Evolutionary conservation across 768 basidiomycete genomes (phyloP), one percentile per base, ranked within the genome.

Genomic region (Mycena metata): DNA sequence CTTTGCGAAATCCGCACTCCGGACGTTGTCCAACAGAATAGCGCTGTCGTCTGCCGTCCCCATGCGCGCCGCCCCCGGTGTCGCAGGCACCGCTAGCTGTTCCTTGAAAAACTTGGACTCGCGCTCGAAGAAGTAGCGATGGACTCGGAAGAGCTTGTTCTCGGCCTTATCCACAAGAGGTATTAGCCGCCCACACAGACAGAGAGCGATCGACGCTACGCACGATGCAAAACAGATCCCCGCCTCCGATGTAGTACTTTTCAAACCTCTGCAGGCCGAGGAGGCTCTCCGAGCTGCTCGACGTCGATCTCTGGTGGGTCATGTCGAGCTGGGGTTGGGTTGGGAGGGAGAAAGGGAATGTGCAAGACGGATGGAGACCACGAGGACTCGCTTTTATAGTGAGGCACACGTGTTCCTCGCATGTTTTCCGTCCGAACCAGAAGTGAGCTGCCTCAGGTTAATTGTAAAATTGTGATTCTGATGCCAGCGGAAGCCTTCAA

Each of bases 111-210:
- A 79, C 0, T 76, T 66, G 0, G 88, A 89, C 26, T 90, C 88
- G 1, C 88, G 74, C 2, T 79, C 79, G 55, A 90, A 88, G 36
- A 89, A 88, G 33, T 84, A 86, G 1, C 84, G 81, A 55, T 89
- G 88, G 0, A 90, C 78, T 0, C 84, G 80, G 67, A 87, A 89
- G 1, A 87, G 69, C 9, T 78, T 78, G 57, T 84, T 83, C 61
- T 85, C 84, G n/a, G 84, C 86, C 88, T 88, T 71, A 41, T 42
- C 10, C 21, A 30, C 43, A 16, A 52, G 45, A 13, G 42, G 17
- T 41, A 43, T 61, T 13, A 61, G 51, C 46, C 24, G 51, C 46
- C 24, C 64, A 63, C 17, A 63, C 17, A 36, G 41, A 45, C 42
- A 8, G 19, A 13, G 42, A 2, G 39, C 15, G 46, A 47, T 26